phyloP scores from a whole-genome alignment of 2,329 filamentous ascomycete species.

The Annulohypoxylon truncatum region DNA sequence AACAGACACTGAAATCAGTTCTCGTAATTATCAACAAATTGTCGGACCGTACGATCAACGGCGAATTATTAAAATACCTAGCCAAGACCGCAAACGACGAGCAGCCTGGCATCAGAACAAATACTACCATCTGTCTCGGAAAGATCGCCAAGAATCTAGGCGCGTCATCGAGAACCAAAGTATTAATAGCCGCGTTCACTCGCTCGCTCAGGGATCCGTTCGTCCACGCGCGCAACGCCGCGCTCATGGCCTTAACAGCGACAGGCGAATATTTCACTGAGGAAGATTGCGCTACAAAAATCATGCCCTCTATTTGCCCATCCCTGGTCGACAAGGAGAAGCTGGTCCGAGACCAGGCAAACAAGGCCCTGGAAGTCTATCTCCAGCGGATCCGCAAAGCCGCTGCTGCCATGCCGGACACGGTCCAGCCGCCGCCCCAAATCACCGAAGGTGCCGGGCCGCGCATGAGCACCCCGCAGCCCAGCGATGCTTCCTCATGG shows the following conservation, averaged over 20 bases:
- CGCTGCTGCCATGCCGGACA: slow-evolving; percentile 81
- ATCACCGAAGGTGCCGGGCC: slow-evolving; percentile 65
- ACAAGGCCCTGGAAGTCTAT: slow-evolving; percentile 89
- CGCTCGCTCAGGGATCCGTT: slow-evolving; percentile 93
- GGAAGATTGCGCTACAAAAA: slow-evolving; percentile 86
- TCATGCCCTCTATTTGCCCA: slow-evolving; percentile 87
- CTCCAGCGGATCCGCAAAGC: slow-evolving; percentile 83
- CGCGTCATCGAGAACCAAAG: slow-evolving; percentile 82
- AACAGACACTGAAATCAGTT: slow-evolving; percentile 96
- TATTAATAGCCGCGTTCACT: slow-evolving; percentile 91
- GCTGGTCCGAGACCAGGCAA: slow-evolving; percentile 89
- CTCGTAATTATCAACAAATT: slow-evolving; percentile 88
- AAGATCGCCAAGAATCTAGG: slow-evolving; percentile 95
- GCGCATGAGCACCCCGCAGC: slow-evolving; percentile 83
- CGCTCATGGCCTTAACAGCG: slow-evolving; percentile 84
- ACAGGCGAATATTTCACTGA: slow-evolving; percentile 89
- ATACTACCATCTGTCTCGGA: slow-evolving; percentile 96
- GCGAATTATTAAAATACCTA: slow-evolving; percentile 88
- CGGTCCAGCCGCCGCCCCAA: slow-evolving; percentile 74
- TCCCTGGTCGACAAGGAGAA: slow-evolving; percentile 95
- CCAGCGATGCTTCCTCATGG: slow-evolving; percentile 73
- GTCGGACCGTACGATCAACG: slow-evolving; percentile 92
- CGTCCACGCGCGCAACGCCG: slow-evolving; percentile 90
- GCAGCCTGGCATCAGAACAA: slow-evolving; percentile 95
- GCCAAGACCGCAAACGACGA: slow-evolving; percentile 98